Percentiles rank a stretch among this genome's conserved stretches.
phyloP scores from a whole-genome alignment of 2,329 filamentous ascomycete genomes.

The Elsinoe australis region DNA sequence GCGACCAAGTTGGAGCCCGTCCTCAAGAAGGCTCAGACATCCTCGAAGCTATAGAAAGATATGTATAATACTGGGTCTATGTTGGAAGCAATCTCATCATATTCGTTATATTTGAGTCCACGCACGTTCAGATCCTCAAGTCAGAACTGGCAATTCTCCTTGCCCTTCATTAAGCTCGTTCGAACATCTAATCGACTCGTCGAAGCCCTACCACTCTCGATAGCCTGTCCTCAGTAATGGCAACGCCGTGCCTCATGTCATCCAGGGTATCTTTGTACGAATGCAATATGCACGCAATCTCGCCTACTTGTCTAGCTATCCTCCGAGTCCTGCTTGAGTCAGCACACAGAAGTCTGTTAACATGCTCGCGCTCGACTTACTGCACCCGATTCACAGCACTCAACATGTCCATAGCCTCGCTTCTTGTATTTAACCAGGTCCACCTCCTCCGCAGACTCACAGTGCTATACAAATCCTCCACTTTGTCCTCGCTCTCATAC shows the following conservation, averaged over 20 bases:
- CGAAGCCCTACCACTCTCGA: slow-evolving; percentile 29
- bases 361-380: background rate
- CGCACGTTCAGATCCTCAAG: no score
- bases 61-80: slow-evolving; percentile 9
- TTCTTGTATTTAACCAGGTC: slow-evolving; percentile 33
- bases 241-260: slow-evolving; percentile 23
- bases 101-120: no score
- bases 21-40: slow-evolving; percentile 75
- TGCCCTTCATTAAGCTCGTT: no score
- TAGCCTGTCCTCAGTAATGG: slow-evolving; percentile 28
- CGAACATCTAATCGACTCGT: slow-evolving; percentile 26
- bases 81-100: no score
- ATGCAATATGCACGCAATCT: slow-evolving; percentile 27
- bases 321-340: slow-evolving; percentile 25
- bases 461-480: slow-evolving; percentile 27
- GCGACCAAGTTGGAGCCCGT: slow-evolving; percentile 93
- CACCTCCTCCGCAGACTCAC: slow-evolving; percentile 31
- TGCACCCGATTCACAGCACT: slow-evolving; percentile 33
- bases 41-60: slow-evolving; percentile 66
- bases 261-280: slow-evolving; percentile 25
- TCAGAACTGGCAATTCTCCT: no score
- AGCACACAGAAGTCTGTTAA: no score
- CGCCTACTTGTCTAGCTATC: slow-evolving; percentile 31
- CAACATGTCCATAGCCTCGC: slow-evolving; percentile 32
- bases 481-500: slow-evolving; percentile 25